A percentile compares a stretch with the other conserved stretches of the same genome.
Evolutionary conservation across 371 early-diverging fungal species (phyloP).

Genomic region (Basidiobolus meristosporus): DNA sequence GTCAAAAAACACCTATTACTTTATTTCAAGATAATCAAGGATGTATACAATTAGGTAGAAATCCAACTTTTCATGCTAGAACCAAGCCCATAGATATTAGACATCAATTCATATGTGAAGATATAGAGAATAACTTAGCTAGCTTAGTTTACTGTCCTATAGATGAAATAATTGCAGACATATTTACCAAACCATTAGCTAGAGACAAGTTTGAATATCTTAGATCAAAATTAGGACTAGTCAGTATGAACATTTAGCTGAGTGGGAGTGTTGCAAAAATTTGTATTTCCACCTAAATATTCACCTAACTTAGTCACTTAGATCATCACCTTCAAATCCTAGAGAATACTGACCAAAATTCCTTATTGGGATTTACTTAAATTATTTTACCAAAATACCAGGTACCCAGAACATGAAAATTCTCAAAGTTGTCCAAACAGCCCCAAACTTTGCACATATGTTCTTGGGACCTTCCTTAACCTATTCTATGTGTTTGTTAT

Average conservation of each 20-base stretch:
- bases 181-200: constrained; percentile 2
- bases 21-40: background rate
- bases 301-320: too few relatives aligned
- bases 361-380: too few relatives aligned
- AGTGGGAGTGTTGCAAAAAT: background rate
- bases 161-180: constrained; percentile 6
- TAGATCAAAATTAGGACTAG: background rate
- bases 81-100: background rate
- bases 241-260: background rate
- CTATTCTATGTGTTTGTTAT: too few relatives aligned
- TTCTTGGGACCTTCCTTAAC: too few relatives aligned
- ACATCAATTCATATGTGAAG: background rate
- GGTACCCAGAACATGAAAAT: too few relatives aligned
- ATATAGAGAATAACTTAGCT: background rate
- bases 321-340: too few relatives aligned
- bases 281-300: too few relatives aligned
- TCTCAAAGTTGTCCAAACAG: too few relatives aligned
- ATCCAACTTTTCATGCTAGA: background rate
- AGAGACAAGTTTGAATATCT: background rate
- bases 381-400: too few relatives aligned
- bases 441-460: too few relatives aligned
- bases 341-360: too few relatives aligned
- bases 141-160: constrained; percentile 2
- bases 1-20: background rate
- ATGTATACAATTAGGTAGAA: background rate